These are phyloP conservation scores for Calocybe gangraenosa DNA, from an alignment of 768 basidiomycete species.

Conservation along the genomic window DNA sequence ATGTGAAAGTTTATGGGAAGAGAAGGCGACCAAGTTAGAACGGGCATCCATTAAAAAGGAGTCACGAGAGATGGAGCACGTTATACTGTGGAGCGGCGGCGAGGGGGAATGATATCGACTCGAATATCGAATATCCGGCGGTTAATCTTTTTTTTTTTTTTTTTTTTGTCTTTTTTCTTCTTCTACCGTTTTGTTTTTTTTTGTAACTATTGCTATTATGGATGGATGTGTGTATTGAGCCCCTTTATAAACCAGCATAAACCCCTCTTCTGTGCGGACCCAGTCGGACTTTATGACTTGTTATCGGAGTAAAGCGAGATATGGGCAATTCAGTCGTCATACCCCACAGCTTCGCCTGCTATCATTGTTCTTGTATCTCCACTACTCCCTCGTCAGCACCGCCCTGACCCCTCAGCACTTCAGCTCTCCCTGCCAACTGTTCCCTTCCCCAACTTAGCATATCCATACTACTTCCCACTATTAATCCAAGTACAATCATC, in stretches of 20 bases:
- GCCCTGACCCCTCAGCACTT: conserved; percentile 16
- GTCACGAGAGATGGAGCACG: conserved; percentile 6
- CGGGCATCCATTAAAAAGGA: conserved; percentile 8
- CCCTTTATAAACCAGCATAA: no score
- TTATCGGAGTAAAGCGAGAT: no score
- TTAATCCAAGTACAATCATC: conserved; percentile 49
- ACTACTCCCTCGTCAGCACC: conserved; percentile 8
- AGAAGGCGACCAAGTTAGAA: conserved; percentile 13
- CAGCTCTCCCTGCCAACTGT: conserved; percentile 19
- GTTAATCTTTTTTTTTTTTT: background rate
- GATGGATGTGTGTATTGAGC: no score
- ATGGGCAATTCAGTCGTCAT: background rate
- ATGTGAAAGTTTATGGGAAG: conserved; percentile 13
- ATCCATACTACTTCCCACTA: conserved; percentile 53
- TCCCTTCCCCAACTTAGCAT: conserved; percentile 35
- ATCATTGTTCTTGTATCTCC: conserved; percentile 1
- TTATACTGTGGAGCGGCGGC: conserved; percentile 13
- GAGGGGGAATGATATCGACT: background rate
- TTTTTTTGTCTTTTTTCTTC: background rate
- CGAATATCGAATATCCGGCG: background rate
- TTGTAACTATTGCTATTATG: no score
- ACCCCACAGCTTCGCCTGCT: background rate
- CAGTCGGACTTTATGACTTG: background rate
- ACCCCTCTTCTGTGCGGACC: background rate
- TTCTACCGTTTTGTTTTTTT: background rate